These are phyloP conservation scores for Sporothrix dimorphospora DNA, from an alignment of 2,329 filamentous ascomycete species.

Conservation along the genomic window DNA sequence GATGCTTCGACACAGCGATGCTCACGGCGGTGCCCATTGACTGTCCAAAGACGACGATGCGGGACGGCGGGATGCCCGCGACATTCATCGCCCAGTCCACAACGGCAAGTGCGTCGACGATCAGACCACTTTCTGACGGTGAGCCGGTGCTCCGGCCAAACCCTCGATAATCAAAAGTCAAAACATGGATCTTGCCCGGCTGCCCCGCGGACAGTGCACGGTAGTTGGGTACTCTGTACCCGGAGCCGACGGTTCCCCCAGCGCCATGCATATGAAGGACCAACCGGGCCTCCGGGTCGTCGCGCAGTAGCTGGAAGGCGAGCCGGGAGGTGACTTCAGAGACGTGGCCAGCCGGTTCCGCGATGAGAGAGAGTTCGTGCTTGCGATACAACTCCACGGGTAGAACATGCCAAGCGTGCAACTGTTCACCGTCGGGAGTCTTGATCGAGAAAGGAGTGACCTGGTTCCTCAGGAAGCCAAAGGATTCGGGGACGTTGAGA, in stretches of 20 bases:
- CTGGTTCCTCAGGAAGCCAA: conserved; percentile 73
- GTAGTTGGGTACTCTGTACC: conserved; percentile 59
- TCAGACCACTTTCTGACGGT: conserved; percentile 59
- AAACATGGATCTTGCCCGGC: conserved; percentile 57
- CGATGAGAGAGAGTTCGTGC: conserved; percentile 54
- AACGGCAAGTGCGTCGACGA: conserved; percentile 56
- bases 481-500: conserved; percentile 66
- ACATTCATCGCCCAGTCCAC: conserved; percentile 57
- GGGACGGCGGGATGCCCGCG: conserved; percentile 55
- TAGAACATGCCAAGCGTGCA: conserved; percentile 79
- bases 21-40: conserved; percentile 59
- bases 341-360: conserved; percentile 45
- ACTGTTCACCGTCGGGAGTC: conserved; percentile 66
- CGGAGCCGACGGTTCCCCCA: conserved; percentile 59
- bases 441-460: conserved; percentile 70
- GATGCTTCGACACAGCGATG: background rate
- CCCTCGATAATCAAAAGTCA: conserved; percentile 65
- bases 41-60: conserved; percentile 63
- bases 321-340: conserved; percentile 43
- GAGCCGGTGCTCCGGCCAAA: conserved; percentile 58
- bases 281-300: conserved; percentile 49
- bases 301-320: conserved; percentile 49
- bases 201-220: conserved; percentile 56
- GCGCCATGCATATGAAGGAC: conserved; percentile 60
- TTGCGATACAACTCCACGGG: conserved; percentile 67